These are phyloP conservation scores for Tetracladium marchalianum DNA, from an alignment of 495 filamentous ascomycete species.

Conservation along the genomic window DNA sequence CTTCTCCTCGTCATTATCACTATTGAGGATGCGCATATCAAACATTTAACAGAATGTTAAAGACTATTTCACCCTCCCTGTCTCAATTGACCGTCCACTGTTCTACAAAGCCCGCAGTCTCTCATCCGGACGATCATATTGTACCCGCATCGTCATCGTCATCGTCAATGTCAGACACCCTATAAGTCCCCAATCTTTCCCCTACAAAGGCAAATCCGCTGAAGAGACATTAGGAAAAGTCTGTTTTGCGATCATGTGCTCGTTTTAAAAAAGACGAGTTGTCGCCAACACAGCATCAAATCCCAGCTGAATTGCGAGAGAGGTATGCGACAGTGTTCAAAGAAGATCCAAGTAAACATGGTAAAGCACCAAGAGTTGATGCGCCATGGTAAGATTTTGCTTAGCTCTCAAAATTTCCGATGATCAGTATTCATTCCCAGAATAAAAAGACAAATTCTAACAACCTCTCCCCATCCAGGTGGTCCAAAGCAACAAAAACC, in stretches of 20 bases:
- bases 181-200: slow-evolving; percentile 22
- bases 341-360: slow-evolving; percentile 31
- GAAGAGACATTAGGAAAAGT: slow-evolving; percentile 31
- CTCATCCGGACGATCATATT: slow-evolving; percentile 45
- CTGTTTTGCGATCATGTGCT: slow-evolving; percentile 51
- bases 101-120: slow-evolving; percentile 46
- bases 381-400: slow-evolving; percentile 29
- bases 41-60: slow-evolving; percentile 44
- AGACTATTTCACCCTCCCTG: slow-evolving; percentile 55
- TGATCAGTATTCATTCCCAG: too few species aligned
- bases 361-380: slow-evolving; percentile 33
- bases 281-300: slow-evolving; percentile 30
- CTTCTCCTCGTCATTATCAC: too few species aligned
- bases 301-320: slow-evolving; percentile 21
- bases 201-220: slow-evolving; percentile 27
- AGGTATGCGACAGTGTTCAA: slow-evolving; percentile 29
- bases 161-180: slow-evolving; percentile 48
- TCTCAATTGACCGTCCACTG: slow-evolving; percentile 43
- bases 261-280: slow-evolving; percentile 48
- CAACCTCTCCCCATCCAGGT: not conserved
- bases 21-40: not conserved
- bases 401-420: too few species aligned
- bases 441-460: not conserved
- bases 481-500: not conserved
- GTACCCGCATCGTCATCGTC: slow-evolving; percentile 49